Evolutionary conservation across 352 stramenopile species (phyloP).

Genomic region (Aphanomyces euteiches): DNA sequence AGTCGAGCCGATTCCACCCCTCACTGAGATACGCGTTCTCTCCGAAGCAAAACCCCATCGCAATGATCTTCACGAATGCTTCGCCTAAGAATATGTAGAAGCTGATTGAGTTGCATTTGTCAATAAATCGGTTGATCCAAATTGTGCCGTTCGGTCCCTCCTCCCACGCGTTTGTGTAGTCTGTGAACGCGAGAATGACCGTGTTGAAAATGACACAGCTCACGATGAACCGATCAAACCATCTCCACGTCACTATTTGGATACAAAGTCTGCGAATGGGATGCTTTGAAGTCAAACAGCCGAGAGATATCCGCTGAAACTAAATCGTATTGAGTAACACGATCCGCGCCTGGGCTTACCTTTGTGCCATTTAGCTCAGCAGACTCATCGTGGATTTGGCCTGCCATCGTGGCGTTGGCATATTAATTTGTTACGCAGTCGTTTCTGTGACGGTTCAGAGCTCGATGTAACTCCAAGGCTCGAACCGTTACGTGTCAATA

Average conservation of each 20-base stretch:
- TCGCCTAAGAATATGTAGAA: constrained; percentile 72
- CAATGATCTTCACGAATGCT: constrained; percentile 74
- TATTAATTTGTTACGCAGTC: too few relatives aligned
- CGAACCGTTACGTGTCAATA: too few relatives aligned
- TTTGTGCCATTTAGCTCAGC: neutral
- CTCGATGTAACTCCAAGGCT: too few relatives aligned
- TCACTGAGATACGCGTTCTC: constrained; percentile 59
- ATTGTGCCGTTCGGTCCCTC: constrained; percentile 39
- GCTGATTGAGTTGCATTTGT: constrained; percentile 41
- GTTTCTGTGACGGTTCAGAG: too few relatives aligned
- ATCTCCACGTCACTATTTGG: constrained; percentile 53
- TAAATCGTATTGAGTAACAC: neutral
- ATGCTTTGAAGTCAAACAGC: constrained; percentile 36
- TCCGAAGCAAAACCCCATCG: constrained; percentile 58
- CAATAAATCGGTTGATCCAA: constrained; percentile 40
- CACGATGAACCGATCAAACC: constrained; percentile 77
- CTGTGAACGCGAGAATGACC: constrained; percentile 54
- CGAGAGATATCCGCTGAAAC: constrained; percentile 1
- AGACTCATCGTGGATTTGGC: neutral
- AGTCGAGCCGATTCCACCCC: constrained; percentile 83
- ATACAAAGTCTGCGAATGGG: constrained; percentile 41
- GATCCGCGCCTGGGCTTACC: neutral
- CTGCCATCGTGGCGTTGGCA: neutral
- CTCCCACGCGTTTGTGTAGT: constrained; percentile 45
- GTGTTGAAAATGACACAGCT: constrained; percentile 64